phyloP scores from a whole-genome alignment of 2,329 filamentous ascomycete species.

The Fusarium phyllophilum region DNA sequence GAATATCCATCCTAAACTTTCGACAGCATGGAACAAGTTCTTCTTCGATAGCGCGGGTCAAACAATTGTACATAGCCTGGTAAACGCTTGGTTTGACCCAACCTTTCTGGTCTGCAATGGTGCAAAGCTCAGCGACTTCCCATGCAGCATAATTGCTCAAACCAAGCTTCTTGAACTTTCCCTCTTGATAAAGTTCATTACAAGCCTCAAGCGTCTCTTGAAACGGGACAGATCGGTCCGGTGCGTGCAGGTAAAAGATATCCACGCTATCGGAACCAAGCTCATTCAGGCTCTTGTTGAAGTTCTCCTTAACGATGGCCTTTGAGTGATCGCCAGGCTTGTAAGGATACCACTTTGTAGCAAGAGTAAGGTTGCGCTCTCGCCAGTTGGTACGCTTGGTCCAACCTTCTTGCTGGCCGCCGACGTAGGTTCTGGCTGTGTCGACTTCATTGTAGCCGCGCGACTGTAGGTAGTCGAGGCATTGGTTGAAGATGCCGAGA shows the following conservation, averaged over 20 bases:
- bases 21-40: slow-evolving; percentile 53
- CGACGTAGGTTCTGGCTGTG: slow-evolving; percentile 75
- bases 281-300: not conserved
- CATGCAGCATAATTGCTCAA: slow-evolving; percentile 79
- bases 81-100: slow-evolving; percentile 79
- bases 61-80: slow-evolving; percentile 73
- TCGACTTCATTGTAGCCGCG: slow-evolving; percentile 71
- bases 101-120: slow-evolving; percentile 59
- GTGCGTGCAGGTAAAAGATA: slow-evolving; percentile 57
- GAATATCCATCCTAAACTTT: slow-evolving; percentile 74
- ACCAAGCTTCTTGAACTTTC: slow-evolving; percentile 77
- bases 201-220: slow-evolving; percentile 74
- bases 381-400: slow-evolving; percentile 74
- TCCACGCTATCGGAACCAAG: not conserved
- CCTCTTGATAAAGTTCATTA: slow-evolving; percentile 74
- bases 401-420: slow-evolving; percentile 71
- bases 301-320: not conserved
- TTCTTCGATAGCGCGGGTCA: slow-evolving; percentile 58
- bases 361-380: slow-evolving; percentile 73
- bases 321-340: not conserved
- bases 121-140: slow-evolving; percentile 78
- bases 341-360: slow-evolving; percentile 64
- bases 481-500: not conserved
- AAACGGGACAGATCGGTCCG: slow-evolving; percentile 69
- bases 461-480: not conserved